Conservation (phyloP, 345 rosid species). For the Pistacia integerrima region DNA sequence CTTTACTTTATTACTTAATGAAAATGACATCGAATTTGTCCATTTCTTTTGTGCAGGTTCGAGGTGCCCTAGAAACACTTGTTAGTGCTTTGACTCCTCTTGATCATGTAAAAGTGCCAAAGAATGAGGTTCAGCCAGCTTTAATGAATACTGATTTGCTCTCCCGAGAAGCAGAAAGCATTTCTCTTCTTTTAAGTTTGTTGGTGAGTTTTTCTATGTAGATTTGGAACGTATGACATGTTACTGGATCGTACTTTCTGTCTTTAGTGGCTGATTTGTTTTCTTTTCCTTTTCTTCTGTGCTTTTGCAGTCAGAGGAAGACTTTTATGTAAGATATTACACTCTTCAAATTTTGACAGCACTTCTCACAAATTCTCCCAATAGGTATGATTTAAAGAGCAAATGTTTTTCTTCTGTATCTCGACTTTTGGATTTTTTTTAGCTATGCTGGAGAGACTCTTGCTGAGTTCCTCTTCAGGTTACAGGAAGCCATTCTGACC, state of each 20-base stretch:
- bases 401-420: conserved; percentile 9
- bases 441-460: conserved; percentile 28
- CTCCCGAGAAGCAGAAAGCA: conserved; percentile 88
- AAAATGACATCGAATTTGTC: neutral
- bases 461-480: conserved; percentile 71
- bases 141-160: conserved; percentile 95
- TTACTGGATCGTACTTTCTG: neutral
- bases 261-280: conserved; percentile 4
- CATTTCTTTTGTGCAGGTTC: conserved; percentile 52
- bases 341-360: conserved; percentile 95
- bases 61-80: conserved; percentile 94
- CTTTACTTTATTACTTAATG: neutral
- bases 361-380: conserved; percentile 86
- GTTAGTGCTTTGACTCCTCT: conserved; percentile 87
- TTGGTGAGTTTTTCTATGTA: conserved; percentile 57
- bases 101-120: conserved; percentile 72
- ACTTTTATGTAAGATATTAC: conserved; percentile 91
- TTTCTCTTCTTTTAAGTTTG: conserved; percentile 89
- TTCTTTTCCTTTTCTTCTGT: conserved; percentile 3
- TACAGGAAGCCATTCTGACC: conserved; percentile 97
- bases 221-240: neutral
- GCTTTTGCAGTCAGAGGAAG: conserved; percentile 84
- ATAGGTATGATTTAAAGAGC: conserved; percentile 56
- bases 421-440: conserved; percentile 12
- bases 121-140: conserved; percentile 85